Percentiles rank a stretch among this genome's conserved stretches.
Evolutionary conservation across 129 eudicot species (phyloP).

Genomic region (Arctium minus): DNA sequence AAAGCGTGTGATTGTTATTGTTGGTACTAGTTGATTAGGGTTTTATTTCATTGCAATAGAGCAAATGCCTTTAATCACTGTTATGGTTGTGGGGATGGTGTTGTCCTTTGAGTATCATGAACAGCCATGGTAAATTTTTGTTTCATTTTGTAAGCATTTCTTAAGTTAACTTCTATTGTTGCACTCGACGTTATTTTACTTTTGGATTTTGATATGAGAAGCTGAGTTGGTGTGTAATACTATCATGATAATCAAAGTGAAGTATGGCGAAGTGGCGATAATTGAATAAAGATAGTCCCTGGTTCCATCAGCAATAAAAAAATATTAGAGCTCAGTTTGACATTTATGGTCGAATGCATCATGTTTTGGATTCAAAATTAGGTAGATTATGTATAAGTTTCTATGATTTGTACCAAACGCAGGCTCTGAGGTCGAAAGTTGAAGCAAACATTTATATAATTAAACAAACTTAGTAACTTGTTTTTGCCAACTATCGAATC

Average conservation of each 20-base stretch:
- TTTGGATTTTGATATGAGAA: not conserved
- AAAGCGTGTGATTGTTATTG: not conserved
- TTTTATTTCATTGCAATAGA: not conserved
- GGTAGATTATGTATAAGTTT: not conserved
- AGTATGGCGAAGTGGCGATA: not conserved
- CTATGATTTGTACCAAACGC: not conserved
- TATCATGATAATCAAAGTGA: not conserved
- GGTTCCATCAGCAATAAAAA: not conserved
- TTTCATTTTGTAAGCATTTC: not conserved
- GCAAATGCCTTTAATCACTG: not conserved
- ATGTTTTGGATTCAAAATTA: not conserved
- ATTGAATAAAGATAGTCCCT: not conserved
- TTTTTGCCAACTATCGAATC: too few relatives aligned
- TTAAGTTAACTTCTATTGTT: not conserved
- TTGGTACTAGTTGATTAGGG: not conserved
- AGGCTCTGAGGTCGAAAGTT: not conserved
- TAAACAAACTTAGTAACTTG: too few relatives aligned
- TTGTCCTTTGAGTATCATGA: not conserved
- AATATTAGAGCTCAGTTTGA: not conserved
- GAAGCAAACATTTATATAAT: not conserved
- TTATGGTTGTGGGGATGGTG: not conserved
- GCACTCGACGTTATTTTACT: not conserved
- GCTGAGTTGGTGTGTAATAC: not conserved
- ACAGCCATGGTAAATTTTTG: not conserved
- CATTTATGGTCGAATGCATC: not conserved